Evolutionary conservation across 2,329 filamentous ascomycete genomes (phyloP).

Genomic region (Trichoderma cornu-damae): DNA sequence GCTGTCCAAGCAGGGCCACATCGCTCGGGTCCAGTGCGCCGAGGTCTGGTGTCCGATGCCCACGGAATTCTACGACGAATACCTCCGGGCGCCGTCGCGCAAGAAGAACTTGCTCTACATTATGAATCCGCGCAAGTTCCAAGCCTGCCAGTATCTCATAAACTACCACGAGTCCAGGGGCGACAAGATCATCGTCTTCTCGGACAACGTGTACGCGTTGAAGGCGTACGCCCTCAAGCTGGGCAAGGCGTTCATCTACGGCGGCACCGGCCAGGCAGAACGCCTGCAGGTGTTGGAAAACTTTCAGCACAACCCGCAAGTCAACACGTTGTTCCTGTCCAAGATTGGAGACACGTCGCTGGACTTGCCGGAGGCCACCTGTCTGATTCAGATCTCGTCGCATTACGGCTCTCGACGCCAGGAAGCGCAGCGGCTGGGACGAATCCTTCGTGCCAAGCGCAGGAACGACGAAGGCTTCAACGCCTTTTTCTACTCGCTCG

Average conservation of each 20-base stretch:
- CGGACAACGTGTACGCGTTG: conserved; percentile 92
- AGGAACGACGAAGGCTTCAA: conserved; percentile 98
- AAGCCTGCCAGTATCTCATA: conserved; percentile 96
- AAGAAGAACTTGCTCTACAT: conserved; percentile 64
- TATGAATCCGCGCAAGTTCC: conserved; percentile 97
- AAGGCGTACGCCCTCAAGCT: conserved; percentile 79
- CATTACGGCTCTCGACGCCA: conserved; percentile 96
- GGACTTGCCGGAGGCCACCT: conserved; percentile 92
- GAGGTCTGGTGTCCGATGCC: conserved; percentile 99
- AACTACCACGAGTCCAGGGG: conserved; percentile 92
- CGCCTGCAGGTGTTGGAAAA: conserved; percentile 85
- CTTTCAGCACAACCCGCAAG: conserved; percentile 84
- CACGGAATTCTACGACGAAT: conserved; percentile 94
- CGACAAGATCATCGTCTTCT: conserved; percentile 98
- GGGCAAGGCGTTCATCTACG: conserved; percentile 85
- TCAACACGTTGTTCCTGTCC: conserved; percentile 91
- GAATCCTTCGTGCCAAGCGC: conserved; percentile 90
- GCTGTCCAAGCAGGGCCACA: conserved; percentile 91
- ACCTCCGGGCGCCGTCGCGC: conserved; percentile 62
- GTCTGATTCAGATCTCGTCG: conserved; percentile 93
- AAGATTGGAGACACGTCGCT: conserved; percentile 99
- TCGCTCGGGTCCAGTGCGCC: conserved; percentile 93
- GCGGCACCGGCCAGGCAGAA: conserved; percentile 79
- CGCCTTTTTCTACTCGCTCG: conserved; percentile 96
- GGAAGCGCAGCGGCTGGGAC: conserved; percentile 87